These are phyloP conservation scores for Rhizopus microsporus DNA, from an alignment of 371 early-diverging fungal species.

Conservation along the genomic window DNA sequence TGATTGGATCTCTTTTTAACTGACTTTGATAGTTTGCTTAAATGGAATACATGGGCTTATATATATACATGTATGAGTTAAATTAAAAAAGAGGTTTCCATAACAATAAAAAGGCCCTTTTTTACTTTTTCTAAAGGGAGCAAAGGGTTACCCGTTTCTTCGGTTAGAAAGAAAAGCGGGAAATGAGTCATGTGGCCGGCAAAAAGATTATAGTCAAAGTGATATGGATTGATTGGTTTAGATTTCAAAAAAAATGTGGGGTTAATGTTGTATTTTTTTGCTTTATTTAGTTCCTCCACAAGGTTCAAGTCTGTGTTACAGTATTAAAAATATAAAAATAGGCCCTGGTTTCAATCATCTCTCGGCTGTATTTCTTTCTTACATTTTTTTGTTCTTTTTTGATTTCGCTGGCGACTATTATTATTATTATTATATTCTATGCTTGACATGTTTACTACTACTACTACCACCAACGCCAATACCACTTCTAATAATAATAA, in stretches of 20 bases:
- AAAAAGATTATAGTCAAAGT: slow-evolving; percentile 19
- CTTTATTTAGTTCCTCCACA: slow-evolving; percentile 6
- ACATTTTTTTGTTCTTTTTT: slow-evolving; percentile 4
- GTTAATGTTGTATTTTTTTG: slow-evolving; percentile 13
- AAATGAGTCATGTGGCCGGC: slow-evolving; percentile 25
- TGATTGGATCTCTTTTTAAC: slow-evolving; percentile 1
- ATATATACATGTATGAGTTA: background rate
- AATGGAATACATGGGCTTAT: background rate
- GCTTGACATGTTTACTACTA: background rate
- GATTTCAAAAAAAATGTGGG: slow-evolving; percentile 27
- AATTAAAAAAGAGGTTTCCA: too few species aligned
- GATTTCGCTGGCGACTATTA: slow-evolving; percentile 1
- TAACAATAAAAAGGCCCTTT: background rate
- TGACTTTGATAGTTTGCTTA: slow-evolving; percentile 6
- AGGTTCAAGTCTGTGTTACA: slow-evolving; percentile 1
- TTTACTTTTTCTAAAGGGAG: background rate
- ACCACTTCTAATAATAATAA: slow-evolving; percentile 10
- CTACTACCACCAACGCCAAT: slow-evolving; percentile 2
- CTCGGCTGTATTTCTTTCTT: background rate
- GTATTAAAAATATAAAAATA: background rate
- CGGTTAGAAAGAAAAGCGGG: slow-evolving; percentile 25
- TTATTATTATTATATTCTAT: background rate
- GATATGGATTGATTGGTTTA: slow-evolving; percentile 24
- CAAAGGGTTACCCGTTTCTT: slow-evolving; percentile 13
- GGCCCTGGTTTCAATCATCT: slow-evolving; percentile 3